phyloP scores from a whole-genome alignment of 257 asterid species.

The Gardenia jasminoides region DNA sequence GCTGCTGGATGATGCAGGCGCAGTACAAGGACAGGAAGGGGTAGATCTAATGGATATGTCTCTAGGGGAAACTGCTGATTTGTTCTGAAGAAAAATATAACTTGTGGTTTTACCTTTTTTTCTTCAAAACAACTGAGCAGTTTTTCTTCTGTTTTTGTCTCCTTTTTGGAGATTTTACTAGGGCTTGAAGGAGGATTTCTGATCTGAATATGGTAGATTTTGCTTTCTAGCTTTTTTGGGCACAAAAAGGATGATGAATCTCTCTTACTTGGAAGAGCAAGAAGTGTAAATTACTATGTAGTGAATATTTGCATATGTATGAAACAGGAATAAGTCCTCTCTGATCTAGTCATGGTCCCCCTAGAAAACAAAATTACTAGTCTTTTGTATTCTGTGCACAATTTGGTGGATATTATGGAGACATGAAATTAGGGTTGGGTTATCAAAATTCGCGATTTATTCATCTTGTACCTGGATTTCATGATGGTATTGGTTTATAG shows the following conservation, averaged over 20 bases:
- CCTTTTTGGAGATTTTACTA: neutral
- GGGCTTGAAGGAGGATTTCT: neutral
- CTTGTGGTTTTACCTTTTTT: neutral
- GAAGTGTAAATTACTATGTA: conserved; percentile 22
- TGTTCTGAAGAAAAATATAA: conserved; percentile 51
- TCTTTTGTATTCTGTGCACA: conserved; percentile 8
- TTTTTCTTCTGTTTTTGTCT: conserved; percentile 10
- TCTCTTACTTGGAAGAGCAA: conserved; percentile 11
- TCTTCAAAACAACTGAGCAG: conserved; percentile 51
- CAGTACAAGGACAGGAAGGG: conserved; percentile 47
- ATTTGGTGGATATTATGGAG: neutral
- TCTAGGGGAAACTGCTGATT: conserved; percentile 60
- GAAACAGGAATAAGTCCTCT: conserved; percentile 13
- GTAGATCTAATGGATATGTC: conserved; percentile 57
- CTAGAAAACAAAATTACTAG: neutral
- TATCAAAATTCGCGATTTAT: neutral
- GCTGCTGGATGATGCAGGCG: conserved; percentile 67
- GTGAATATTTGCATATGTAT: conserved; percentile 16
- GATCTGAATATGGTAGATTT: conserved; percentile 7
- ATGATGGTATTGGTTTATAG: neutral
- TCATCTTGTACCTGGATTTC: neutral
- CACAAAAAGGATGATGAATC: conserved; percentile 9
- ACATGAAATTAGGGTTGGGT: conserved; percentile 4
- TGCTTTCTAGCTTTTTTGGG: conserved; percentile 10
- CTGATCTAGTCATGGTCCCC: neutral